Evolutionary conservation across 73 alveolate species (phyloP).

Genomic region (Halteria grandinella): DNA sequence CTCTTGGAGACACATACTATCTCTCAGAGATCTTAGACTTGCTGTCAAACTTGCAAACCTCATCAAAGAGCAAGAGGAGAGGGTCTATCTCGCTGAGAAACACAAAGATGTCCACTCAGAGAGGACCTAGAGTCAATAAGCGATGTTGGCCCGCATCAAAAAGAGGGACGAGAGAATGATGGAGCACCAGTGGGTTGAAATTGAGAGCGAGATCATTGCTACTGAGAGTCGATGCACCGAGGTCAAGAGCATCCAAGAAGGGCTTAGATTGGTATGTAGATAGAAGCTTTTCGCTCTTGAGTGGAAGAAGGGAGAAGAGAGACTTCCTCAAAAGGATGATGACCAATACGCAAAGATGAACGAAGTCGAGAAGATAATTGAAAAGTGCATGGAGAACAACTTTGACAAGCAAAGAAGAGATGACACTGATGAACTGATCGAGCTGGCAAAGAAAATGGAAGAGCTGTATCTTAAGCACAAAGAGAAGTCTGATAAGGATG

Average conservation of each 20-base stretch:
- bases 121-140: neutral
- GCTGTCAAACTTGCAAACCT: conserved; percentile 23
- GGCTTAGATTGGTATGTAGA: conserved; percentile 1
- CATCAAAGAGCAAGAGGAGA: conserved; percentile 2
- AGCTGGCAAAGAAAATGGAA: too few species aligned
- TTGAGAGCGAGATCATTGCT: neutral
- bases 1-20: too few species aligned
- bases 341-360: too few species aligned
- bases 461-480: too few species aligned
- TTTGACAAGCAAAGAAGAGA: too few species aligned
- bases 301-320: neutral
- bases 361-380: too few species aligned
- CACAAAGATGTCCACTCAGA: neutral
- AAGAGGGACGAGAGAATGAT: conserved; percentile 5
- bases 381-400: too few species aligned
- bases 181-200: conserved; percentile 24
- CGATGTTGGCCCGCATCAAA: conserved; percentile 9
- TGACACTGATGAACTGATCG: too few species aligned
- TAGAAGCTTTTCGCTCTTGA: neutral
- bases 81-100: neutral
- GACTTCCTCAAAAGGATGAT: too few species aligned
- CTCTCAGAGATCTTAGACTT: conserved; percentile 4
- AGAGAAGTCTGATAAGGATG: too few species aligned
- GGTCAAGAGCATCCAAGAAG: conserved; percentile 18
- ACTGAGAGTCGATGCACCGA: conserved; percentile 26